Evolutionary conservation across 2,329 filamentous ascomycete genomes (phyloP), one percentile per base, ranked within the genome.

Genomic region (Phoma sp.): DNA sequence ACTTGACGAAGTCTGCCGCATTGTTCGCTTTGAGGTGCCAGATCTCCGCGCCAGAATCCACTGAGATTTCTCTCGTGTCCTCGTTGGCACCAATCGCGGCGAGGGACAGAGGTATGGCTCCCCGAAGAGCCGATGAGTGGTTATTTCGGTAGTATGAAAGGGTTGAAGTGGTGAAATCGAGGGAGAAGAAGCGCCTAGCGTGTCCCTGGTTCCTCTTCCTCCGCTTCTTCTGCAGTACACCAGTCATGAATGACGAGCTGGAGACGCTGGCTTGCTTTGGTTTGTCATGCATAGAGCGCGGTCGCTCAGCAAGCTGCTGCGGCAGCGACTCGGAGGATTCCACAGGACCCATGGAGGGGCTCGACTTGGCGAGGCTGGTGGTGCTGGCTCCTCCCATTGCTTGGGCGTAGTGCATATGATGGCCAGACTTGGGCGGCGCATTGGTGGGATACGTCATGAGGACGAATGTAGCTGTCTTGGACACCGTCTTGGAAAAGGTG

Each of bases 101-200:
- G 45, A 99, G 79, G 21, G 92, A 95, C 7, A 99, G 82, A 0
- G 95, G 95, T 45, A 99, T 95, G 7, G 95, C 92, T 15, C 95
- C 95, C 55, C 95, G 87, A 36, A 99, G 81, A 1, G 93, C 92
- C 5, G 93, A 96, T 5, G 93, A 96, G 70, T 96, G 93, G 38
- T 92, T 89, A 73, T 93, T 95, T 71, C 96, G 91, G 73, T 97
- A 99, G 78, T 99, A 99, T 0, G 95, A 98, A 26, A 99, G 80
- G 0, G 95, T 98, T 57, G 91, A 96, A 0, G 93, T 93, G 4
- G 90, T 92, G 72, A 93, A 98, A 74, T 99, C 95, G 48, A 99
- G 82, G 0, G 93, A 97, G 77, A 99, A 99, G 81, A 95, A 99
- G 30, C 95, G 86, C 51, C 91, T 86, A 5, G 95, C 95, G 75